A percentile compares a stretch with the other conserved stretches of the same genome.
These are phyloP conservation scores for Plasmopara muralis DNA, from an alignment of 352 stramenopile genomes.

Conservation along the genomic window DNA sequence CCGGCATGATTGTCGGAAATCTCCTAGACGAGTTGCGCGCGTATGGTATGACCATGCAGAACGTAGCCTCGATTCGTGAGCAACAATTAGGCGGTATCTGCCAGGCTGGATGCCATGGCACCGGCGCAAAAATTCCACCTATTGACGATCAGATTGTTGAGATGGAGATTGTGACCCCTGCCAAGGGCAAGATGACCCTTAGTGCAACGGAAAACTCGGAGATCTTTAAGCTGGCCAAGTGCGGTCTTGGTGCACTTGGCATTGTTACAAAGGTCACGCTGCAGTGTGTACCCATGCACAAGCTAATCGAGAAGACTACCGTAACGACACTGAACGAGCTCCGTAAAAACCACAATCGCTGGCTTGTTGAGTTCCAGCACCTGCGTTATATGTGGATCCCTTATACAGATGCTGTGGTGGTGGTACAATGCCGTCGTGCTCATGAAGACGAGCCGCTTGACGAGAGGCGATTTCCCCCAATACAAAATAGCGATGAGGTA, in stretches of 20 bases:
- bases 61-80: constrained; percentile 97
- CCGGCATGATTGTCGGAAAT: constrained; percentile 65
- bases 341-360: constrained; percentile 62
- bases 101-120: constrained; percentile 94
- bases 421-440: constrained; percentile 86
- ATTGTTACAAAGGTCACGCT: constrained; percentile 96
- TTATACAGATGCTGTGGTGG: constrained; percentile 92
- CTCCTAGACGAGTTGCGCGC: constrained; percentile 65
- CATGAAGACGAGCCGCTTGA: constrained; percentile 37
- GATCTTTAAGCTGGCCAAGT: constrained; percentile 90
- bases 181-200: constrained; percentile 85
- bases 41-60: constrained; percentile 94
- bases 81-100: constrained; percentile 97
- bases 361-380: constrained; percentile 78
- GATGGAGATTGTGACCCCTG: constrained; percentile 95
- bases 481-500: constrained; percentile 44
- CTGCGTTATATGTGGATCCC: constrained; percentile 99
- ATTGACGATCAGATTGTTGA: constrained; percentile 96
- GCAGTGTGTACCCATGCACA: constrained; percentile 91
- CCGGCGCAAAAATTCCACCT: constrained; percentile 89
- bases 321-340: constrained; percentile 88
- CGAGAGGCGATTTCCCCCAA: constrained; percentile 36
- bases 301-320: constrained; percentile 91
- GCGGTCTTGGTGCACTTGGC: constrained; percentile 92
- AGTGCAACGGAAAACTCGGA: constrained; percentile 65